Conservation (phyloP, 2,329 filamentous ascomycete species). For the Tolypocladium paradoxum region DNA sequence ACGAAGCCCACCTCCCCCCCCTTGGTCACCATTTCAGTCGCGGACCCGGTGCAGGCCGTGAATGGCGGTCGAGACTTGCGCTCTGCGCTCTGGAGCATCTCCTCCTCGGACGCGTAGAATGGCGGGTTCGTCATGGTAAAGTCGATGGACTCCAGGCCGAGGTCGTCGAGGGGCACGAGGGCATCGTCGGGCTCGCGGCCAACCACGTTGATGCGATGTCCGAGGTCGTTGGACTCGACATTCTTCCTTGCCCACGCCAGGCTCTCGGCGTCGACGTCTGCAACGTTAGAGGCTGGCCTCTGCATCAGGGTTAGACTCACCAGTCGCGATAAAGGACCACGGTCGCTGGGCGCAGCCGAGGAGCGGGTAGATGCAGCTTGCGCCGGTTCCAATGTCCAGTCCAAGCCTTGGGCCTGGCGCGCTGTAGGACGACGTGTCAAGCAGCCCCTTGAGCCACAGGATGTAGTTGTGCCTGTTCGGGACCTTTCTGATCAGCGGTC, state of each 20-base stretch:
- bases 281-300: not conserved
- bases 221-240: constrained; percentile 52
- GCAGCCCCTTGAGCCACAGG: constrained; percentile 71
- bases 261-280: constrained; percentile 66
- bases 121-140: constrained; percentile 94
- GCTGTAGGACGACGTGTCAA: constrained; percentile 59
- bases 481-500: constrained; percentile 25
- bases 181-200: constrained; percentile 36
- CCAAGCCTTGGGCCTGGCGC: constrained; percentile 43
- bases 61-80: constrained; percentile 58
- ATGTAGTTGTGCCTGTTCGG: constrained; percentile 77
- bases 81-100: constrained; percentile 54
- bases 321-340: constrained; percentile 65
- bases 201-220: constrained; percentile 53
- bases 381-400: constrained; percentile 81
- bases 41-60: constrained; percentile 65
- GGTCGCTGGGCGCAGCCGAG: constrained; percentile 60
- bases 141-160: constrained; percentile 45
- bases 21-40: constrained; percentile 72
- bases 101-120: constrained; percentile 69
- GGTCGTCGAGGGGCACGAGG: constrained; percentile 53
- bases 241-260: constrained; percentile 57
- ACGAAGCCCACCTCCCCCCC: constrained; percentile 75
- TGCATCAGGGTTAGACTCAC: constrained; percentile 13
- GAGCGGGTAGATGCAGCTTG: constrained; percentile 84